phyloP scores from a whole-genome alignment of 2,329 filamentous ascomycete genomes.

The Decorospora gaudefroyi region DNA sequence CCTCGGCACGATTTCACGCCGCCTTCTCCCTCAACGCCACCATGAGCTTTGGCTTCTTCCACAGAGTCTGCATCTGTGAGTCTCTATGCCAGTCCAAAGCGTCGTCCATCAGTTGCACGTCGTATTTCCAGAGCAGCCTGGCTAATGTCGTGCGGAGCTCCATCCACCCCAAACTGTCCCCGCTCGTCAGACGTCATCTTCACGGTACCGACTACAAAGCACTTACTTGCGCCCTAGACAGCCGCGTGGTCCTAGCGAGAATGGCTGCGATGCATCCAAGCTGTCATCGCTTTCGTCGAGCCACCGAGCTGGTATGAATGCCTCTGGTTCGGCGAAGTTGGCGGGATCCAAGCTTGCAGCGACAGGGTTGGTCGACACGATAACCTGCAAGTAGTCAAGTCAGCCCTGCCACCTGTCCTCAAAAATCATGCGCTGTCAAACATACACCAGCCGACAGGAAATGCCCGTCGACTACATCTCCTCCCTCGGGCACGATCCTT shows the following conservation, averaged over 20 bases:
- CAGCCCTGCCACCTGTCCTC: too few relatives aligned
- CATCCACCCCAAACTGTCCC: conserved; percentile 2
- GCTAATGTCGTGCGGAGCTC: neutral
- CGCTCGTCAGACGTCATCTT: too few relatives aligned
- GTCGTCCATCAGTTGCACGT: neutral
- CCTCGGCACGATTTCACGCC: too few relatives aligned
- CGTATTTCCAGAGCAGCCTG: neutral
- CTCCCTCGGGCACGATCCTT: conserved; percentile 22
- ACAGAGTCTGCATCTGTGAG: conserved; percentile 2
- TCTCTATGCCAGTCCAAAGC: conserved; percentile 1
- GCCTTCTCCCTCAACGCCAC: too few relatives aligned
- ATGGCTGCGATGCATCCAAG: conserved; percentile 28
- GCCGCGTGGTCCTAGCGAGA: conserved; percentile 42
- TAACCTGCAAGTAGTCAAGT: too few relatives aligned
- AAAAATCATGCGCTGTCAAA: too few relatives aligned
- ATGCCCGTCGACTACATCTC: conserved; percentile 11
- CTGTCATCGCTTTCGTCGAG: conserved; percentile 32
- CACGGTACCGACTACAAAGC: neutral
- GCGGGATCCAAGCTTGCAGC: conserved; percentile 23
- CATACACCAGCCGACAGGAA: conserved; percentile 27
- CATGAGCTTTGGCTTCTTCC: conserved; percentile 1
- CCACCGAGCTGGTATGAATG: conserved; percentile 47
- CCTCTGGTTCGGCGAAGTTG: conserved; percentile 26
- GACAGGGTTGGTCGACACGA: conserved; percentile 23
- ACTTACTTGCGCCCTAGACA: conserved; percentile 41